Conservation (phyloP, 257 asterid genomes). For the Solanum dulcamara region DNA sequence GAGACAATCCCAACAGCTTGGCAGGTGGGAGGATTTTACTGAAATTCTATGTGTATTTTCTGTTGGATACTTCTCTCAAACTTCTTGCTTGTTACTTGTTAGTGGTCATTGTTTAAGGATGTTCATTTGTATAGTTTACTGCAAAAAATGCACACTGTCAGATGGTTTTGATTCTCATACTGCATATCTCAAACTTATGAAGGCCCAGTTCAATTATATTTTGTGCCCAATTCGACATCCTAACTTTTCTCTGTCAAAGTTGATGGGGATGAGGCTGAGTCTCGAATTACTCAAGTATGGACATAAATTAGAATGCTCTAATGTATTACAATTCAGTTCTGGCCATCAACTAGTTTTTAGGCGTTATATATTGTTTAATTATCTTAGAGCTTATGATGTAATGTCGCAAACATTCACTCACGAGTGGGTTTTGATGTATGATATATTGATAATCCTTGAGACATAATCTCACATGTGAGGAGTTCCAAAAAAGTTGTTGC, state of each 20-base stretch:
- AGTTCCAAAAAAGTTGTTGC: neutral
- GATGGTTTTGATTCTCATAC: neutral
- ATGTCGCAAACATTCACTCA: neutral
- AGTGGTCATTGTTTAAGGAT: neutral
- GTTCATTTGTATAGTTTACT: neutral
- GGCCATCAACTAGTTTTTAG: neutral
- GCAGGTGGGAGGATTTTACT: slow-evolving; percentile 45
- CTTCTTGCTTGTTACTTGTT: neutral
- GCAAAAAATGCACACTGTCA: neutral
- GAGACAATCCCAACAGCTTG: slow-evolving; percentile 97
- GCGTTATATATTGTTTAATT: neutral
- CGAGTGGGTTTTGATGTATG: neutral
- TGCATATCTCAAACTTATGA: neutral
- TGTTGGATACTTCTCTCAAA: neutral
- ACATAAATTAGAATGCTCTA: neutral
- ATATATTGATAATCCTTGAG: neutral
- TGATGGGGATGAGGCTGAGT: neutral
- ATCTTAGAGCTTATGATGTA: neutral
- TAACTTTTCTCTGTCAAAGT: neutral
- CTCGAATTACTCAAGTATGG: neutral
- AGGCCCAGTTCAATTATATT: neutral
- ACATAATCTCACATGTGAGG: neutral
- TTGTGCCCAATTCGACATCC: neutral
- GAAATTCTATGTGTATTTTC: neutral
- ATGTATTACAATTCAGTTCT: neutral